phyloP scores from a whole-genome alignment of 305 asterid genomes.

The Fraxinus angustifolia region DNA sequence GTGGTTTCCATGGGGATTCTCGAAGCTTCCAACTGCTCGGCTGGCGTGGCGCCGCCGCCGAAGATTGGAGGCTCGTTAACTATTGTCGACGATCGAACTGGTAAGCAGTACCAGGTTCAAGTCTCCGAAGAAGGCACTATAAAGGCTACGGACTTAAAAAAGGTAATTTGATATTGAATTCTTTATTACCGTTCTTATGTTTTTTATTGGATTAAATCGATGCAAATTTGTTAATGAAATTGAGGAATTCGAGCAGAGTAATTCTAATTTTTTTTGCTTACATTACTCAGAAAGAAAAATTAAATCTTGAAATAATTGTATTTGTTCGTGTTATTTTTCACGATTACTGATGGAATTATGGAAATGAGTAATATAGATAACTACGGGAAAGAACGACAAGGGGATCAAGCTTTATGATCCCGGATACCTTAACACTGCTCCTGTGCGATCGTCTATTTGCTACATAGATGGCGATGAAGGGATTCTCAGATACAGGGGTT shows the following conservation, averaged over 20 bases:
- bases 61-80: conserved; percentile 62
- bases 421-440: conserved; percentile 95
- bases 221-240: neutral
- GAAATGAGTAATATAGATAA: conserved; percentile 53
- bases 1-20: conserved; percentile 27
- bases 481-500: conserved; percentile 91
- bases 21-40: conserved; percentile 49
- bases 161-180: conserved; percentile 35
- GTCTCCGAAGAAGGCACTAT: conserved; percentile 81
- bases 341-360: conserved; percentile 21
- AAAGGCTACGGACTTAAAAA: conserved; percentile 84
- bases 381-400: conserved; percentile 71
- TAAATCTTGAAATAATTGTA: neutral
- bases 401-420: conserved; percentile 98
- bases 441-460: conserved; percentile 86
- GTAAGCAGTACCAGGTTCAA: conserved; percentile 70
- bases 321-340: neutral
- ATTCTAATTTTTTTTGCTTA: neutral
- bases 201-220: neutral
- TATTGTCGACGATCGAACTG: conserved; percentile 77
- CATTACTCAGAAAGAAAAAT: neutral
- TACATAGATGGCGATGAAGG: conserved; percentile 99
- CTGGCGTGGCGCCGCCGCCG: conserved; percentile 52
- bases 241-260: neutral
- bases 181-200: neutral